Percentiles rank a stretch among this genome's conserved stretches.
These are phyloP conservation scores for Thyridium curvatum DNA, from an alignment of 2,329 filamentous ascomycete species.

Conservation along the genomic window DNA sequence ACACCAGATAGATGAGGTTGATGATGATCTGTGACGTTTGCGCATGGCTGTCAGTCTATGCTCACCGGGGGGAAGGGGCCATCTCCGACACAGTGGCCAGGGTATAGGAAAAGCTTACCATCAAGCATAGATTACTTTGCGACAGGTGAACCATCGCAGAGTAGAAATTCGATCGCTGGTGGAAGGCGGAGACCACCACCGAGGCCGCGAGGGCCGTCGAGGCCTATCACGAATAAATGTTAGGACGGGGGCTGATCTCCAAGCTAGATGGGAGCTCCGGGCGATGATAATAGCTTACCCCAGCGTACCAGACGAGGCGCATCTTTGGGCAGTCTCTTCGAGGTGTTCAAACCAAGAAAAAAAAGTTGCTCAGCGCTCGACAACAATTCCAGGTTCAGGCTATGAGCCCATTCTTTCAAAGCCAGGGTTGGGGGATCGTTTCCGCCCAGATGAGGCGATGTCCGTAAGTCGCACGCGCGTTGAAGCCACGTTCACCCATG, in stretches of 20 bases:
- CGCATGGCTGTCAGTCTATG: background rate
- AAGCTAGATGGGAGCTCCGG: slow-evolving; percentile 2
- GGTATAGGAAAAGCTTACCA: slow-evolving; percentile 49
- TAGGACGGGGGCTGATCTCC: background rate
- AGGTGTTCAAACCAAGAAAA: background rate
- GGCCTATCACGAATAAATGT: slow-evolving; percentile 38
- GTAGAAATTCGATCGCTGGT: slow-evolving; percentile 96
- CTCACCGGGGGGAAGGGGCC: slow-evolving; percentile 3
- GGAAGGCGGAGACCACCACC: slow-evolving; percentile 84
- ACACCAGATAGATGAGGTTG: slow-evolving; percentile 80
- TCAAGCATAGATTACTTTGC: slow-evolving; percentile 90
- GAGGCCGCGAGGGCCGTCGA: slow-evolving; percentile 78
- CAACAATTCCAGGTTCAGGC: slow-evolving; percentile 6
- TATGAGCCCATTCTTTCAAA: slow-evolving; percentile 28
- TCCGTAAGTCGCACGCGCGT: background rate
- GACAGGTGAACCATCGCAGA: slow-evolving; percentile 94
- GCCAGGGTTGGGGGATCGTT: background rate
- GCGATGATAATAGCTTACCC: slow-evolving; percentile 34
- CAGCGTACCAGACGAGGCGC: slow-evolving; percentile 55
- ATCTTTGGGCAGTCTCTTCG: slow-evolving; percentile 30
- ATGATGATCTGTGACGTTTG: slow-evolving; percentile 63
- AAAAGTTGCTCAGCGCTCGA: background rate
- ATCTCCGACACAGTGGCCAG: slow-evolving; percentile 1
- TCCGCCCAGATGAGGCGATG: too few species aligned
- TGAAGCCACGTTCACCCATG: too few species aligned